These are phyloP conservation scores for Trametes meyenii DNA, from an alignment of 768 basidiomycete species.

Conservation along the genomic window DNA sequence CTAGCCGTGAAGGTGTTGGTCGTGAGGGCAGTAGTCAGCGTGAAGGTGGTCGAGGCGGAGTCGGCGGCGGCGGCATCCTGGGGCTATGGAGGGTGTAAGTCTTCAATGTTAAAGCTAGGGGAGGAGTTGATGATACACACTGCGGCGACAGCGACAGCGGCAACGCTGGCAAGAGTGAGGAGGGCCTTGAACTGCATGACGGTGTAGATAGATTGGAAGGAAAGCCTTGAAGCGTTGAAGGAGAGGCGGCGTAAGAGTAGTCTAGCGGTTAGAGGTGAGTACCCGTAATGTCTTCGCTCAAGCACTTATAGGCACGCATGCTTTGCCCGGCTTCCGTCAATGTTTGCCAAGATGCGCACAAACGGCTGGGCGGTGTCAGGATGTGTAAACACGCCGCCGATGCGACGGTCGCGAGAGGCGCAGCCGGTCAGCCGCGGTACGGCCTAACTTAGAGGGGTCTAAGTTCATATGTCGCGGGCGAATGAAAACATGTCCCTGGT, in stretches of 20 bases:
- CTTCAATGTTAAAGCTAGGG: too few relatives aligned
- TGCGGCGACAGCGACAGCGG: conserved; percentile 7
- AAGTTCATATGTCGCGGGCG: conserved; percentile 2
- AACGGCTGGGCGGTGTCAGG: background rate
- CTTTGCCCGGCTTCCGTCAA: background rate
- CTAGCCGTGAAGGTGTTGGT: conserved; percentile 19
- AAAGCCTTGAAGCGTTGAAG: background rate
- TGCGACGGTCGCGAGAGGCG: conserved; percentile 22
- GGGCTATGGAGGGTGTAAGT: background rate
- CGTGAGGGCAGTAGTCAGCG: conserved; percentile 14
- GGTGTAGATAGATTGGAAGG: background rate
- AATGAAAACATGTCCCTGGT: conserved; percentile 3
- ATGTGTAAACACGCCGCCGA: conserved; percentile 6
- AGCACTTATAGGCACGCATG: conserved; percentile 7
- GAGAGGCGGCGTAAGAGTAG: background rate
- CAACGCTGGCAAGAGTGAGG: conserved; percentile 17
- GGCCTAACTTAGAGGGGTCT: background rate
- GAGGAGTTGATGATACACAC: background rate
- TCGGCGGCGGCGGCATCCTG: conserved; percentile 1
- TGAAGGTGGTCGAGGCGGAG: background rate
- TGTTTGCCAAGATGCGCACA: background rate
- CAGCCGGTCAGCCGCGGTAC: conserved; percentile 5
- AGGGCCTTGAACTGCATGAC: conserved; percentile 23
- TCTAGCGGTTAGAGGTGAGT: background rate
- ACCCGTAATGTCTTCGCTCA: background rate